These are phyloP conservation scores for Tricholoma flavovirens DNA, from an alignment of 768 basidiomycete species.

Conservation along the genomic window DNA sequence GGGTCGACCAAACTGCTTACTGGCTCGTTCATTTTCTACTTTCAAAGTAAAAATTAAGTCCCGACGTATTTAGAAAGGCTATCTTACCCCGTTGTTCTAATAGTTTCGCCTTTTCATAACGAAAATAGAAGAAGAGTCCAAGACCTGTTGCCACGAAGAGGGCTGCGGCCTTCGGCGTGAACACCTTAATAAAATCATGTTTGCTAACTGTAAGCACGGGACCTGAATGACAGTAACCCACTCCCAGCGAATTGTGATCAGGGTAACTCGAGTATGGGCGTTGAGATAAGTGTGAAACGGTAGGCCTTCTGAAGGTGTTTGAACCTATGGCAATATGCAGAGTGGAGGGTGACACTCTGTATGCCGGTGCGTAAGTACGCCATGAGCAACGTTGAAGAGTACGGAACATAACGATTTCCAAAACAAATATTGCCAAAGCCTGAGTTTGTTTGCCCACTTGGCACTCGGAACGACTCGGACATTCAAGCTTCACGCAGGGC, in stretches of 20 bases:
- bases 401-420: neutral
- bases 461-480: too few species aligned
- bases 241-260: constrained; percentile 31
- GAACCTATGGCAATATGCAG: neutral
- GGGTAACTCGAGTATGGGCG: constrained; percentile 23
- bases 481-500: too few species aligned
- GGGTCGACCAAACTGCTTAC: constrained; percentile 75
- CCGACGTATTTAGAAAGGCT: neutral
- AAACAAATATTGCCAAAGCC: too few species aligned
- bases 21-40: constrained; percentile 68
- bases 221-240: constrained; percentile 14
- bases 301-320: neutral
- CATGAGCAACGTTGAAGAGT: constrained; percentile 11
- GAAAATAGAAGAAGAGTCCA: constrained; percentile 85
- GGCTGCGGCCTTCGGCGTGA: constrained; percentile 79
- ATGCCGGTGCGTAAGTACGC: neutral
- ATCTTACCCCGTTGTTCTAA: constrained; percentile 66
- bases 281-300: neutral
- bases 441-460: too few species aligned
- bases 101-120: constrained; percentile 75
- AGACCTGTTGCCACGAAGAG: constrained; percentile 80
- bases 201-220: constrained; percentile 1
- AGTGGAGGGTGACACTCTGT: neutral
- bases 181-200: constrained; percentile 56
- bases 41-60: constrained; percentile 1